Evolutionary conservation across 345 rosid species (phyloP).

Genomic region (Eucalyptus erythrocorys): DNA sequence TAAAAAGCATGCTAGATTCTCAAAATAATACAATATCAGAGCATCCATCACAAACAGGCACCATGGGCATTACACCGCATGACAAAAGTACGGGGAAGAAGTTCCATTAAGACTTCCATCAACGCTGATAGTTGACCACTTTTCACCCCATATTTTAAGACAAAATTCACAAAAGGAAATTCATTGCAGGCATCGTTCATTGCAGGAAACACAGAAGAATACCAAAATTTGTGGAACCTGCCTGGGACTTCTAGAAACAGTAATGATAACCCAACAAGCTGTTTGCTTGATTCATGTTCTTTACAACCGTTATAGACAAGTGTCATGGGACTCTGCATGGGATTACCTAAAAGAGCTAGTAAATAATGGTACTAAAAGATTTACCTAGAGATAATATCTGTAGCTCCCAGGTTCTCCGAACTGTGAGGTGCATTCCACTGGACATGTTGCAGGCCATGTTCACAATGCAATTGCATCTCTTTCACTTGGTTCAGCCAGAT

Average conservation of each 20-base stretch:
- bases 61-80: neutral
- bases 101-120: neutral
- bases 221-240: neutral
- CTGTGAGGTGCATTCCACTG: conserved; percentile 18
- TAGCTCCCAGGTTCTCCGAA: conserved; percentile 23
- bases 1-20: neutral
- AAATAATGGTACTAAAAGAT: neutral
- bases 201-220: neutral
- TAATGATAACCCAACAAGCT: neutral
- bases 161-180: neutral
- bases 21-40: neutral
- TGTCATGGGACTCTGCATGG: neutral
- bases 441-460: conserved; percentile 59
- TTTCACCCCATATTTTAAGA: neutral
- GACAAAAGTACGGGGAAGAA: neutral
- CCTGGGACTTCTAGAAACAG: neutral
- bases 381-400: conserved; percentile 34
- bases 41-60: neutral
- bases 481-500: conserved; percentile 56
- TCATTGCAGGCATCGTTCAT: neutral
- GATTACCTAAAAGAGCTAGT: neutral
- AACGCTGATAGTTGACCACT: neutral
- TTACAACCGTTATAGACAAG: neutral
- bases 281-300: neutral
- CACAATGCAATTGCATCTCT: conserved; percentile 69